Evolutionary conservation across 352 stramenopile species (phyloP), one percentile per base, ranked within the genome.

Genomic region (Ochromonadaceae sp.): DNA sequence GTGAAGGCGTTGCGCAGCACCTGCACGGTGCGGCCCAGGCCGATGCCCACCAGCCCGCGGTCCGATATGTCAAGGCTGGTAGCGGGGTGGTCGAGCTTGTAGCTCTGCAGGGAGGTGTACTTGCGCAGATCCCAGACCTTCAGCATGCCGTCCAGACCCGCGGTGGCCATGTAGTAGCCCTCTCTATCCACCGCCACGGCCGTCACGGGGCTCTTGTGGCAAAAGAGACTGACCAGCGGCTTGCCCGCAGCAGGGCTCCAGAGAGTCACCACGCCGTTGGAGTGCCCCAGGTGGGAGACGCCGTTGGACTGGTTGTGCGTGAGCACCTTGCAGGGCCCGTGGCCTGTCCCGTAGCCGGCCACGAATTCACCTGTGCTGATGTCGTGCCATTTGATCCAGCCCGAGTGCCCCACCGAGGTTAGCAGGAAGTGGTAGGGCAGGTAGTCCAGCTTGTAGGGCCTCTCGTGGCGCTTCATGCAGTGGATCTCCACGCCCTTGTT

Each of bases 401-500:
- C 76, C 58, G 81, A 84, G 67, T 85, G 80, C 52, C 91, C 94
- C 47, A 97, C 79, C 38, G 82, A 90, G n/a, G 90, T 86, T 43
- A 99, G 81, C 68, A 99, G 66, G 71, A 97, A 98, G 75, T 98
- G 93, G 78, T 98, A 96, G 2, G 92, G 92, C 48, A 99, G 77
- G 72, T 97, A 99, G 72, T 96, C 81, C 70, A 99, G 78, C 34
- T 75, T 78, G 32, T 87, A 78, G 0, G 92, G 88, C 71, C 95
- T 84, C 31, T 83, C 76, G 59, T 97, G 85, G 12, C 88, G 76
- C 28, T 84, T 82, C 61, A 98, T 81, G 61, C 88, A 90, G 76
- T 99, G 93, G 36, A 97, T 82, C 78, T 99, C 93, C 15, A 85
- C 84, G 15, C 93, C 93, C 12, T 88, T 83, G 70, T 83, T 84